Conservation (phyloP, 2,329 filamentous ascomycete species). For the Phyllosticta capitalensis region DNA sequence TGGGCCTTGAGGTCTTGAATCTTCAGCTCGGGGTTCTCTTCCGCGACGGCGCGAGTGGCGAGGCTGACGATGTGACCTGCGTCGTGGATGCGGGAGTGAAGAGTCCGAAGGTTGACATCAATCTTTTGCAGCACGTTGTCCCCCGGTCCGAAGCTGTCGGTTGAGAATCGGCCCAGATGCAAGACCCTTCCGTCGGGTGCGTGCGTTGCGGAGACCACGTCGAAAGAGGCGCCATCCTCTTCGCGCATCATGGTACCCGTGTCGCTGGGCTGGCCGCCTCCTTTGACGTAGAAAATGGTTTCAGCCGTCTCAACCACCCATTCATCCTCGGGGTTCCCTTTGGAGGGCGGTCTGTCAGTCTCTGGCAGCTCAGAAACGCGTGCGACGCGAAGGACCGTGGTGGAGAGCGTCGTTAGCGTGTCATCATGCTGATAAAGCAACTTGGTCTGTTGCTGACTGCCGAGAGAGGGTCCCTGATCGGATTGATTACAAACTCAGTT, state of each 20-base stretch:
- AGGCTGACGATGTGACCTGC: constrained; percentile 63
- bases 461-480: not conserved
- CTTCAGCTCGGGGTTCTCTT: constrained; percentile 12
- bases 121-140: constrained; percentile 47
- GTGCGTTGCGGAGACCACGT: constrained; percentile 49
- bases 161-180: constrained; percentile 52
- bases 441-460: not conserved
- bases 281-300: constrained; percentile 70
- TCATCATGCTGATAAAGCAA: constrained; percentile 32
- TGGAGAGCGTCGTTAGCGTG: constrained; percentile 34
- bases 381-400: constrained; percentile 38
- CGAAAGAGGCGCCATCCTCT: constrained; percentile 31
- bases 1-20: constrained; percentile 62
- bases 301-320: constrained; percentile 51
- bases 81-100: constrained; percentile 62
- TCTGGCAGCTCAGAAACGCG: constrained; percentile 43
- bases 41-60: not conserved
- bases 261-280: constrained; percentile 65
- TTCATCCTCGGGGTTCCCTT: constrained; percentile 42
- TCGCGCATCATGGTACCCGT: constrained; percentile 44
- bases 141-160: constrained; percentile 30
- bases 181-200: constrained; percentile 47
- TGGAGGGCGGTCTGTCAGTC: constrained; percentile 48
- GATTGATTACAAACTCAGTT: not conserved
- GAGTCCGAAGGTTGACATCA: constrained; percentile 48